Evolutionary conservation across 345 rosid genomes (phyloP).

Genomic region (Moricandia arvensis): DNA sequence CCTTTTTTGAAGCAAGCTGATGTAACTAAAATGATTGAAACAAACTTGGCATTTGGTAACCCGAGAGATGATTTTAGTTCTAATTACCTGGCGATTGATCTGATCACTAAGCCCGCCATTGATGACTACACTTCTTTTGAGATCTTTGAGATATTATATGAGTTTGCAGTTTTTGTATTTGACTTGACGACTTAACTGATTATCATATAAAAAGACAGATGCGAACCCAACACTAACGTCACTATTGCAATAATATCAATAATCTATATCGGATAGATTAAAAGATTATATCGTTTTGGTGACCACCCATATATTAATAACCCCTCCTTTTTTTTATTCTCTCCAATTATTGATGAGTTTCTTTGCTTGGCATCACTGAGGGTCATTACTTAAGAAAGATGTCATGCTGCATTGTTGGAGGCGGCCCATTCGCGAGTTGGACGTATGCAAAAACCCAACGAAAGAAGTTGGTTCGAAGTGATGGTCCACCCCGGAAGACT

Average conservation of each 20-base stretch:
- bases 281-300: not conserved
- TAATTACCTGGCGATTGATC: slow-evolving; percentile 26
- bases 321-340: not conserved
- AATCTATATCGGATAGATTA: not conserved
- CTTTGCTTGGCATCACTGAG: not conserved
- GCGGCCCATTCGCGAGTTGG: too few species aligned
- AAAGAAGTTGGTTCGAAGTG: too few species aligned
- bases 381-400: too few species aligned
- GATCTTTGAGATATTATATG: not conserved
- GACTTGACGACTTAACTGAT: not conserved
- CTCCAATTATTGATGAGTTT: not conserved
- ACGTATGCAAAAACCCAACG: too few species aligned
- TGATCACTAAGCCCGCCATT: slow-evolving; percentile 18
- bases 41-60: not conserved
- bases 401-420: too few species aligned
- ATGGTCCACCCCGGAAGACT: too few species aligned
- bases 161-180: not conserved
- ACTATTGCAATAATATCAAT: not conserved
- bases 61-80: not conserved
- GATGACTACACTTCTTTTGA: not conserved
- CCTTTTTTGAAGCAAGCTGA: not conserved
- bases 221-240: not conserved
- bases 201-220: not conserved
- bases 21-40: not conserved
- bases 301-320: not conserved